A percentile compares a stretch with the other conserved stretches of the same genome.
phyloP scores from a whole-genome alignment of 164 flowering plant genomes.

The Saururus chinensis region DNA sequence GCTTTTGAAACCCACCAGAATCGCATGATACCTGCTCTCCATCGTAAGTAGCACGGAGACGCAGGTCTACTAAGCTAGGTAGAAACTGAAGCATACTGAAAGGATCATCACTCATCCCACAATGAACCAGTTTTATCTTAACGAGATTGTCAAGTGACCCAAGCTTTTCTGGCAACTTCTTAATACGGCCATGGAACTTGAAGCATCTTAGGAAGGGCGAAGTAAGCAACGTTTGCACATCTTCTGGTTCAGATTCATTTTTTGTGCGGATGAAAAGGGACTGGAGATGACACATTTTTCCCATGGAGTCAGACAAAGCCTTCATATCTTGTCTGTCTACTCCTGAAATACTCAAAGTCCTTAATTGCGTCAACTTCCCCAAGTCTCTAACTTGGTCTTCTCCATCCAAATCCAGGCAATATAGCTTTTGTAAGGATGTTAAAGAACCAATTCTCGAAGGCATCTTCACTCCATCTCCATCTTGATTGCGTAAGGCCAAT shows the following conservation, averaged over 20 bases:
- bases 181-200: not conserved
- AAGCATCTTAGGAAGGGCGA: not conserved
- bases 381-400: not conserved
- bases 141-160: constrained; percentile 1
- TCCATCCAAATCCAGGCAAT: too few relatives aligned
- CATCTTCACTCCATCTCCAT: too few relatives aligned
- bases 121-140: not conserved
- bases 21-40: constrained; percentile 16
- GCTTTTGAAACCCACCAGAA: constrained; percentile 21
- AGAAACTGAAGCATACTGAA: constrained; percentile 1
- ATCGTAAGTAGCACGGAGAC: constrained; percentile 17
- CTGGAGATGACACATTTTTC: constrained; percentile 4
- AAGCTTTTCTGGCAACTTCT: not conserved
- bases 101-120: not conserved
- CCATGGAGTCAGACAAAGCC: too few relatives aligned
- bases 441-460: too few relatives aligned
- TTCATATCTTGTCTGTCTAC: too few relatives aligned
- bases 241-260: constrained; percentile 1
- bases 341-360: not conserved
- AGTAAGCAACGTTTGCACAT: constrained; percentile 1
- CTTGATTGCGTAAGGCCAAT: too few relatives aligned
- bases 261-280: not conserved
- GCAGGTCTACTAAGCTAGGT: constrained; percentile 6
- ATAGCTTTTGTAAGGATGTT: too few relatives aligned
- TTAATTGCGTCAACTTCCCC: constrained; percentile 4